Evolutionary conservation across 1,284 basidiomycete species (phyloP).

Genomic region (Coniophora puteana): DNA sequence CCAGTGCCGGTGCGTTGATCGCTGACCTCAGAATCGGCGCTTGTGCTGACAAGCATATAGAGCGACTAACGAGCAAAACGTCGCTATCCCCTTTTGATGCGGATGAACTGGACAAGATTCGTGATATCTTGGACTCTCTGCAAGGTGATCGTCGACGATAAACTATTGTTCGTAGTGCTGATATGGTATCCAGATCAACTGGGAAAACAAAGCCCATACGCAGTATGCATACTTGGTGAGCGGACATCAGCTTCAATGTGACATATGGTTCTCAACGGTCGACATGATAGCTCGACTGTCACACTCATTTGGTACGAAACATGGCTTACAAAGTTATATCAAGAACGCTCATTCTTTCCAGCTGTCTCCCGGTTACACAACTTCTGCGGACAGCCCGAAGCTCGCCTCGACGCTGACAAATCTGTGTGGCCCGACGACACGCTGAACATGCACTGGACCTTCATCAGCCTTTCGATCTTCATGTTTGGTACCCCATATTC

Average conservation of each 20-base stretch:
- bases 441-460: no score
- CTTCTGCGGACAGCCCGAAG: slow-evolving; percentile 44
- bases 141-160: slow-evolving; percentile 1
- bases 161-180: background rate
- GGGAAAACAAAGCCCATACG: slow-evolving; percentile 5
- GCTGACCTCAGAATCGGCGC: background rate
- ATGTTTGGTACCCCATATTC: slow-evolving; percentile 38
- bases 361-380: slow-evolving; percentile 39
- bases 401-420: slow-evolving; percentile 39
- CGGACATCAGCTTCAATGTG: background rate
- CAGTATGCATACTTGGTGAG: slow-evolving; percentile 10
- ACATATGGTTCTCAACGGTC: background rate
- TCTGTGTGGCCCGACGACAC: slow-evolving; percentile 27
- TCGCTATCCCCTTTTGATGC: slow-evolving; percentile 32
- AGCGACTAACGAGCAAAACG: slow-evolving; percentile 27
- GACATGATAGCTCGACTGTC: slow-evolving; percentile 9
- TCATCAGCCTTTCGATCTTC: slow-evolving; percentile 17
- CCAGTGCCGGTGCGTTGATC: slow-evolving; percentile 10
- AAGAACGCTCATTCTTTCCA: background rate
- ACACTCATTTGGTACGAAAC: slow-evolving; percentile 9
- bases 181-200: background rate
- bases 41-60: background rate
- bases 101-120: slow-evolving; percentile 9
- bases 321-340: background rate
- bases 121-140: slow-evolving; percentile 8